Evolutionary conservation across 208 protist genomes (phyloP).

Genomic region (Trypanosoma avium): DNA sequence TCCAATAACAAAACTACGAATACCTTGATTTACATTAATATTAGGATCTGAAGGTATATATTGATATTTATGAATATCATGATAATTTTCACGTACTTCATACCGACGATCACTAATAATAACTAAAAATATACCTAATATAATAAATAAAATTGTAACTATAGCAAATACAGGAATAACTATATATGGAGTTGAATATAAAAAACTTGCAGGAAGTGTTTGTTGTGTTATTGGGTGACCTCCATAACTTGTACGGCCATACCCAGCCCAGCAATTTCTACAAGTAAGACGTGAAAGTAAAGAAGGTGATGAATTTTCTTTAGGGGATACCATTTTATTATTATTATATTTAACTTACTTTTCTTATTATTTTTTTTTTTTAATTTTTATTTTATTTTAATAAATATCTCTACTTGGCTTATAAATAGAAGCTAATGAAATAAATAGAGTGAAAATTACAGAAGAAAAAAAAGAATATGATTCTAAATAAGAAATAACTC

Average conservation of each 20-base stretch:
- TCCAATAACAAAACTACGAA: conserved; percentile 49
- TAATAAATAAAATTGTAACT: conserved; percentile 54
- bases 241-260: conserved; percentile 77
- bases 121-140: conserved; percentile 44
- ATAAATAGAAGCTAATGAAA: no score
- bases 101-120: conserved; percentile 30
- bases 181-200: conserved; percentile 49
- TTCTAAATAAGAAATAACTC: no score
- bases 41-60: conserved; percentile 58
- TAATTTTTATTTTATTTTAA: no score
- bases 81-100: conserved; percentile 50
- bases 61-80: conserved; percentile 74
- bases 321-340: no score
- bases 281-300: conserved; percentile 2
- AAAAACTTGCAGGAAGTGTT: conserved; percentile 64
- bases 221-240: conserved; percentile 76
- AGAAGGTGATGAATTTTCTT: not conserved
- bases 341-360: conserved; percentile 9
- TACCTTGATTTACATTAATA: conserved; percentile 72
- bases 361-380: no score
- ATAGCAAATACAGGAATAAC: conserved; percentile 55
- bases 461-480: no score
- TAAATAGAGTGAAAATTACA: no score
- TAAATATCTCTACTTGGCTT: no score
- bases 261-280: conserved; percentile 26